These are phyloP conservation scores for Hericium coralloides DNA, from an alignment of 768 basidiomycete species.

Conservation along the genomic window DNA sequence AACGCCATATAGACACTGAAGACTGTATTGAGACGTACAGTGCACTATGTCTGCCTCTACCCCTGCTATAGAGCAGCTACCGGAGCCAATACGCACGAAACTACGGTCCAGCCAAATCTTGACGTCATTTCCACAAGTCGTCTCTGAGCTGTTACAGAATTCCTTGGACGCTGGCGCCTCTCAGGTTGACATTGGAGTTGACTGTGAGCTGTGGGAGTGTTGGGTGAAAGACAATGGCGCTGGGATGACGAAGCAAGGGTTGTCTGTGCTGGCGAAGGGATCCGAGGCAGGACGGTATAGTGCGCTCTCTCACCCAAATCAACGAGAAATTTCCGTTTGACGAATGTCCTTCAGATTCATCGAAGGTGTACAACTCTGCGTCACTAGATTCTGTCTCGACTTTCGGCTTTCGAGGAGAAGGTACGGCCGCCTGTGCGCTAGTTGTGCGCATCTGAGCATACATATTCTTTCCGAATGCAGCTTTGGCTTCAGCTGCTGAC, in stretches of 20 bases:
- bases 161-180: slow-evolving; percentile 73
- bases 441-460: background rate
- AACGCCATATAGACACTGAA: too few species aligned
- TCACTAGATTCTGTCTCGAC: slow-evolving; percentile 46
- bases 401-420: slow-evolving; percentile 94
- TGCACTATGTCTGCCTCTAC: too few species aligned
- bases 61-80: slow-evolving; percentile 28
- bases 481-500: slow-evolving; percentile 76
- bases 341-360: slow-evolving; percentile 44
- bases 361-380: slow-evolving; percentile 52
- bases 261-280: slow-evolving; percentile 44
- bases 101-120: slow-evolving; percentile 81
- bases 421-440: slow-evolving; percentile 28
- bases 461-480: slow-evolving; percentile 30
- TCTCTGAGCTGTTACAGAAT: slow-evolving; percentile 87
- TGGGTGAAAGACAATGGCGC: slow-evolving; percentile 82
- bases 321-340: background rate
- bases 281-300: slow-evolving; percentile 56
- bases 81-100: slow-evolving; percentile 52
- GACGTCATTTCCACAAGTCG: slow-evolving; percentile 69
- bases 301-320: slow-evolving; percentile 28
- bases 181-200: slow-evolving; percentile 61
- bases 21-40: too few species aligned
- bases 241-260: slow-evolving; percentile 58
- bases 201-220: slow-evolving; percentile 72